Evolutionary conservation across 129 eudicot genomes (phyloP), one percentile per base, ranked within the genome.

Genomic region (Flaveria sonorensis): DNA sequence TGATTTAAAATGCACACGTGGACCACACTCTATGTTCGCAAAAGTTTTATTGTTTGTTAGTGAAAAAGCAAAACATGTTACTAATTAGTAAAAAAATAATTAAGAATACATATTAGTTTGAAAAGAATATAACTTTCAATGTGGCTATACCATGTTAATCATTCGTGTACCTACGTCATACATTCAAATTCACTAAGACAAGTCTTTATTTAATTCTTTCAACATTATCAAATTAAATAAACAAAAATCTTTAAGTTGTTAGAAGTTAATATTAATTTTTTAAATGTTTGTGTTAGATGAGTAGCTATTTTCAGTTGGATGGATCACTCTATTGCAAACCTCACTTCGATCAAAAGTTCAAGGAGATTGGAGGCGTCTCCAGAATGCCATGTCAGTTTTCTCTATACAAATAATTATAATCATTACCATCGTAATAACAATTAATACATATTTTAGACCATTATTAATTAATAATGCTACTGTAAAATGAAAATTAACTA

Each of bases 321-420:
- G 97, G 97, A 67, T 51, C 60, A 13, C 77, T 94, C 30, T 91
- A 82, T 73, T 94, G 98, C 88, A 94, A 86, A 86, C 90, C 98
- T 72, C 98, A 94, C 76, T 89, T 87, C 80, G 97, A 91, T 81
- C 98, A 91, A 76, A 88, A 83, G 68, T 79, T 89, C 62, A 94
- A 82, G 83, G 96, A 90, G 83, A 76, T 79, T 32, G 97, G 98
- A 68, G 83, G 82, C 70, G 66, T 81, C 61, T 19, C 90, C 4
- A 85, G 74, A 77, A 84, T 68, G 62, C 52, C 93, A 32, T 53
- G 98, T 93, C 32, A 87, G 89, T 19, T 72, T 80, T 43, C 24
- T 20, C 7, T 21, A 64, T 50, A 14, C 24, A 28, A 67, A 64
- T 26, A 48, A 55, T 60, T 14, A 55, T 43, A 59, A 15, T 15